Evolutionary conservation across 2,329 filamentous ascomycete genomes (phyloP).

Genomic region (Aspergillus sp.): DNA sequence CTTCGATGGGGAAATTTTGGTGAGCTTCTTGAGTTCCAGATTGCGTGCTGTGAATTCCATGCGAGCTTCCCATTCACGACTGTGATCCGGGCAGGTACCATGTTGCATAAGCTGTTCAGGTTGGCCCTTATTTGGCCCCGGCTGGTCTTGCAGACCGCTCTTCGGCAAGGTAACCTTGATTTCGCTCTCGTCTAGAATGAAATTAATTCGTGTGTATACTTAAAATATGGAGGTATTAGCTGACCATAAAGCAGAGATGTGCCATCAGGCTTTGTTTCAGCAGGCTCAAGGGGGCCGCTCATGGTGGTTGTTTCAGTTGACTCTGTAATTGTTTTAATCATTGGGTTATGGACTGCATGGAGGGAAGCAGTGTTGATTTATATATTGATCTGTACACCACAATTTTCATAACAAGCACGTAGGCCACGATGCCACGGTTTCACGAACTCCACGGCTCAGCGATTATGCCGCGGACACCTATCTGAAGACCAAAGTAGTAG

Average conservation of each 20-base stretch:
- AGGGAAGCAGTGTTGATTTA: neutral
- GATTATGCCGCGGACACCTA: neutral
- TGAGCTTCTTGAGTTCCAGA: conserved; percentile 1
- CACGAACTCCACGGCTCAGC: neutral
- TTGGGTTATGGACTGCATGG: neutral
- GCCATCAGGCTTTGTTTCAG: conserved; percentile 1
- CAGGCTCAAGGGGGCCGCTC: neutral
- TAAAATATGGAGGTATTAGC: neutral
- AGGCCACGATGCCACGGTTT: neutral
- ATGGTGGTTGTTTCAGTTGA: neutral
- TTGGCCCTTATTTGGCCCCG: neutral
- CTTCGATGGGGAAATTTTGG: neutral
- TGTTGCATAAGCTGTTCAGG: conserved; percentile 1
- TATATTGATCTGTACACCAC: neutral
- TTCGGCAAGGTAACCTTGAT: neutral
- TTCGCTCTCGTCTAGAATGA: neutral
- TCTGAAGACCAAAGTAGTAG: neutral
- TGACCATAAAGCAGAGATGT: neutral
- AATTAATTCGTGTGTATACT: neutral
- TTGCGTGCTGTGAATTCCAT: neutral
- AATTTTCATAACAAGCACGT: neutral
- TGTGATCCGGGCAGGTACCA: neutral
- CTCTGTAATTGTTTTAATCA: neutral
- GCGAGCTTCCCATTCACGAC: neutral
- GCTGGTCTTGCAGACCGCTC: neutral